These are phyloP conservation scores for Verticillium isaacii DNA, from an alignment of 2,329 filamentous ascomycete genomes.

Conservation along the genomic window DNA sequence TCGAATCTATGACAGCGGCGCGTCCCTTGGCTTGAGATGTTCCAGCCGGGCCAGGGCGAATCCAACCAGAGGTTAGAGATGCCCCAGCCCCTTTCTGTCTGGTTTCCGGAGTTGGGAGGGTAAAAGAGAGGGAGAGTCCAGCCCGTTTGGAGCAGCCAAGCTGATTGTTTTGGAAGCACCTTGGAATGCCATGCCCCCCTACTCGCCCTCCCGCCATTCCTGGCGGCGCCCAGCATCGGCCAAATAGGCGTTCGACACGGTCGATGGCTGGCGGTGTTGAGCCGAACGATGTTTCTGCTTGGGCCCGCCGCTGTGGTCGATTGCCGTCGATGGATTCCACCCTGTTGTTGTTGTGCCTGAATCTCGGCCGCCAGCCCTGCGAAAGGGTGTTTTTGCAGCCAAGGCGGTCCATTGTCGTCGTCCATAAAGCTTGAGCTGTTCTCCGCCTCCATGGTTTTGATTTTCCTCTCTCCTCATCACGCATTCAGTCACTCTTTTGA, in stretches of 20 bases:
- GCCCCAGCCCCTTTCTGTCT: neutral
- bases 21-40: neutral
- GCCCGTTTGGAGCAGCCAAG: neutral
- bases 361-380: neutral
- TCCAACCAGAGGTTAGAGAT: neutral
- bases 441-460: neutral
- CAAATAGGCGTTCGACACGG: neutral
- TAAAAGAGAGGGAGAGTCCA: neutral
- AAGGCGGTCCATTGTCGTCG: neutral
- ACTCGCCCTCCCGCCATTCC: neutral
- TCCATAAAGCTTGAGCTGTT: constrained; percentile 1
- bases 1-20: neutral
- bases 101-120: neutral
- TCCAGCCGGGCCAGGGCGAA: neutral
- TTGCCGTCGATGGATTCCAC: neutral
- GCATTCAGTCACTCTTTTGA: constrained; percentile 4
- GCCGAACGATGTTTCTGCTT: neutral
- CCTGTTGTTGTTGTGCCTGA: neutral
- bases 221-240: neutral
- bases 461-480: constrained; percentile 7
- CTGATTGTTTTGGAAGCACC: neutral
- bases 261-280: neutral
- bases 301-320: neutral
- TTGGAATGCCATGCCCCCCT: neutral
- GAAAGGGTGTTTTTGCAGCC: neutral